Evolutionary conservation across 2,329 filamentous ascomycete species (phyloP).

Genomic region (Fusarium foetens): DNA sequence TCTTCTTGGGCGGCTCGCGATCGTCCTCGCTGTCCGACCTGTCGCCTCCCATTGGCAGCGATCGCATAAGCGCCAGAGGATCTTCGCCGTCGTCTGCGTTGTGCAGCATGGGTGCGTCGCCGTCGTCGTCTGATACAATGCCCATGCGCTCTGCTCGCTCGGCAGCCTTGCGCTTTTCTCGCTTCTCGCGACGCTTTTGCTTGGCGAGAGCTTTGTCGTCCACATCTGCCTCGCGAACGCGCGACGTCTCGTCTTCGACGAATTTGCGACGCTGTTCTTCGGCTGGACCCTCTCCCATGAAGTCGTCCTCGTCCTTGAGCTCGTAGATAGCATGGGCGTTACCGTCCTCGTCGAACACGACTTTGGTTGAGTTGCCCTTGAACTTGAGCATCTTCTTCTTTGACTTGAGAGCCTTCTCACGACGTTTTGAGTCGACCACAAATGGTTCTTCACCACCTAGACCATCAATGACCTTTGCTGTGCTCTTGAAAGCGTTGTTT

Average conservation of each 20-base stretch:
- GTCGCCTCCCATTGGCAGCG: slow-evolving; percentile 60
- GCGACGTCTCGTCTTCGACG: slow-evolving; percentile 77
- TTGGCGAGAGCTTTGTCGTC: slow-evolving; percentile 84
- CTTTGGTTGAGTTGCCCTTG: slow-evolving; percentile 84
- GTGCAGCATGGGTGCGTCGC: slow-evolving; percentile 49
- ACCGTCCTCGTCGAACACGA: slow-evolving; percentile 94
- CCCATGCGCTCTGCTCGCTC: slow-evolving; percentile 56
- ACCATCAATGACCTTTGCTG: slow-evolving; percentile 70
- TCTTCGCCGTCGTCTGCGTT: slow-evolving; percentile 44
- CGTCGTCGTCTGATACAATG: slow-evolving; percentile 42
- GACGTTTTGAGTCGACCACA: slow-evolving; percentile 91
- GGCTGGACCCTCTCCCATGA: slow-evolving; percentile 77
- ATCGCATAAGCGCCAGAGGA: slow-evolving; percentile 66
- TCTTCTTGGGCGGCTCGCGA: slow-evolving; percentile 61
- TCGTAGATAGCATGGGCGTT: slow-evolving; percentile 87
- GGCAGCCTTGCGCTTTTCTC: slow-evolving; percentile 76
- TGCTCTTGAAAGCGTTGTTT: slow-evolving; percentile 54
- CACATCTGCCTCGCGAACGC: slow-evolving; percentile 79
- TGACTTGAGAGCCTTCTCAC: slow-evolving; percentile 92
- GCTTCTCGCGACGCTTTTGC: slow-evolving; percentile 81
- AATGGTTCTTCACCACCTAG: slow-evolving; percentile 78
- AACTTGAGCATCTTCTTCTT: slow-evolving; percentile 95
- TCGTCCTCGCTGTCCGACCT: slow-evolving; percentile 51
- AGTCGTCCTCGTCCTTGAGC: slow-evolving; percentile 85
- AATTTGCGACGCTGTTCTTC: slow-evolving; percentile 82